Conservation (phyloP, 768 basidiomycete species). For the Boletellus ananiceps region DNA sequence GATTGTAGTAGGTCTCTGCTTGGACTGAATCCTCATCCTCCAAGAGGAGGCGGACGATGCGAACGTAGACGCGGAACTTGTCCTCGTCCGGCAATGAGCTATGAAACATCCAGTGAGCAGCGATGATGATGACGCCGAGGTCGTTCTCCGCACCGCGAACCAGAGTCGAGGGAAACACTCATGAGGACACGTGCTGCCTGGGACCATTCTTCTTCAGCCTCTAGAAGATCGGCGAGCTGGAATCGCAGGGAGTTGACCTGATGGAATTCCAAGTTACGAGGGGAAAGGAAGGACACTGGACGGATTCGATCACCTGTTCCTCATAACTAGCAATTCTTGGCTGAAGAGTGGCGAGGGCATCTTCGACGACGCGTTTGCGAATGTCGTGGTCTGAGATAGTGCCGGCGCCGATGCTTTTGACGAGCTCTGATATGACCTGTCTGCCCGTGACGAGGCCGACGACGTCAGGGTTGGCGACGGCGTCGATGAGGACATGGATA, state of each 20-base stretch:
- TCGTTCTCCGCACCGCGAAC: conserved; percentile 58
- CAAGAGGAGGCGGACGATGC: conserved; percentile 88
- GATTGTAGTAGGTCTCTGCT: conserved; percentile 97
- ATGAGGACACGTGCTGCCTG: conserved; percentile 89
- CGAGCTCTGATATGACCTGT: conserved; percentile 82
- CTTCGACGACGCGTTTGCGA: conserved; percentile 70
- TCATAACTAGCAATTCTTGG: conserved; percentile 88
- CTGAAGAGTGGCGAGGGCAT: conserved; percentile 65
- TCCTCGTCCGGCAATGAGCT: conserved; percentile 74
- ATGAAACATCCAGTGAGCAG: neutral
- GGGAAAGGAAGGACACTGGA: neutral
- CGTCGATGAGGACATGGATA: conserved; percentile 69
- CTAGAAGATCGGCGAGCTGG: conserved; percentile 87
- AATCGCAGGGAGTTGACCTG: conserved; percentile 82
- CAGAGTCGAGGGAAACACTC: conserved; percentile 88
- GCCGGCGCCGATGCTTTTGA: conserved; percentile 59
- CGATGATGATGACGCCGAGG: neutral
- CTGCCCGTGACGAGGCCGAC: conserved; percentile 85
- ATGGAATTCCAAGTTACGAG: conserved; percentile 1
- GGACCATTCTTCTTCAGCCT: conserved; percentile 89
- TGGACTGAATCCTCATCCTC: conserved; percentile 97
- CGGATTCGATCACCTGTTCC: conserved; percentile 58
- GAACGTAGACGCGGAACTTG: conserved; percentile 85
- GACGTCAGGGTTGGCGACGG: conserved; percentile 76
- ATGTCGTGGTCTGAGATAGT: conserved; percentile 49